phyloP scores from a whole-genome alignment of 2,329 filamentous ascomycete species.

The Neoarthrinium moseri region DNA sequence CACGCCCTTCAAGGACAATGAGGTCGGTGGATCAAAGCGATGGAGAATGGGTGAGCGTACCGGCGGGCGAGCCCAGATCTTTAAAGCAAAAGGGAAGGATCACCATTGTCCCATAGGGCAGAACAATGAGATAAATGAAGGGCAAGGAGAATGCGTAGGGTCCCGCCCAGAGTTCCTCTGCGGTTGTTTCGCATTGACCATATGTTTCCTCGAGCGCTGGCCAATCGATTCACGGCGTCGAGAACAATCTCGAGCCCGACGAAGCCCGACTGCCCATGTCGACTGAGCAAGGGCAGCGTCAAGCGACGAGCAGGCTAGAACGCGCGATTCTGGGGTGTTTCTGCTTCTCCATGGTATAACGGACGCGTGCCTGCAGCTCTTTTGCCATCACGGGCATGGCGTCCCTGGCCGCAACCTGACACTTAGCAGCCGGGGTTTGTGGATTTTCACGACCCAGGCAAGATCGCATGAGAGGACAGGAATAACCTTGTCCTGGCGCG shows the following conservation, averaged over 20 bases:
- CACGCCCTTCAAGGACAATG: conserved; percentile 26
- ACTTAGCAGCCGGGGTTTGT: background rate
- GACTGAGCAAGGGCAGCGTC: conserved; percentile 10
- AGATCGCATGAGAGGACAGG: background rate
- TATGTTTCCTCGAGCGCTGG: conserved; percentile 14
- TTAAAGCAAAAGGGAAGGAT: conserved; percentile 16
- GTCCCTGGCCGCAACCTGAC: background rate
- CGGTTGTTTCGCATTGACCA: conserved; percentile 23
- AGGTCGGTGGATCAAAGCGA: conserved; percentile 12
- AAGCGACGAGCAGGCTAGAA: conserved; percentile 15
- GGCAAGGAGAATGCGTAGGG: conserved; percentile 7
- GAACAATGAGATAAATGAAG: conserved; percentile 14
- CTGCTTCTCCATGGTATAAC: background rate
- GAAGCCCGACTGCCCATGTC: conserved; percentile 17
- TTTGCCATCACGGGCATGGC: background rate
- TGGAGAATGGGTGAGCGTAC: conserved; percentile 18
- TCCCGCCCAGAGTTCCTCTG: conserved; percentile 4
- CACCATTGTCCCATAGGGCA: conserved; percentile 9
- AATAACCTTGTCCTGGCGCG: conserved; percentile 6
- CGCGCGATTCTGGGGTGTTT: conserved; percentile 10
- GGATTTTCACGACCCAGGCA: conserved; percentile 3
- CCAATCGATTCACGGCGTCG: conserved; percentile 24
- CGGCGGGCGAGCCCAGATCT: conserved; percentile 17
- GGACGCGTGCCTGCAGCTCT: conserved; percentile 2
- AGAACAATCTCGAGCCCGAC: conserved; percentile 22